phyloP scores from a whole-genome alignment of 1,139 yeast genomes.

The Petasospora rhodanensis region DNA sequence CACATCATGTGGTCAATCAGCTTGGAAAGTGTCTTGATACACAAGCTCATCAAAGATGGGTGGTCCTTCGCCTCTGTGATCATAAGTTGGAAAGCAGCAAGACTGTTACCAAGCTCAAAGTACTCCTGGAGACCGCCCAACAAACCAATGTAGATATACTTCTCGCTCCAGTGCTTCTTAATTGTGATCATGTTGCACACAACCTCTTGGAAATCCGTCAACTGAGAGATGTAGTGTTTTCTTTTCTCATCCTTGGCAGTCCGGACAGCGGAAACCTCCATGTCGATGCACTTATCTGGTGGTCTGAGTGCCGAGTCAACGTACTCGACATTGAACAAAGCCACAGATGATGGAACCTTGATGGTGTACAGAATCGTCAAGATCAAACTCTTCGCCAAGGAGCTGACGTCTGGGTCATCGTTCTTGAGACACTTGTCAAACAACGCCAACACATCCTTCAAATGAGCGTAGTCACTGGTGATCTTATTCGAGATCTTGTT shows the following conservation, averaged over 20 bases:
- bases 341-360: conserved; percentile 56
- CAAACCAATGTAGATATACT: conserved; percentile 50
- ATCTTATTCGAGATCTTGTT: conserved; percentile 52
- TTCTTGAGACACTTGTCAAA: conserved; percentile 54
- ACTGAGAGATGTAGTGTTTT: conserved; percentile 35
- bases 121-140: conserved; percentile 53
- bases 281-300: conserved; percentile 52
- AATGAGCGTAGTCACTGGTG: conserved; percentile 52
- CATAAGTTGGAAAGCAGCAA: conserved; percentile 43
- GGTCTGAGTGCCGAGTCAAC: conserved; percentile 60
- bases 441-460: conserved; percentile 43
- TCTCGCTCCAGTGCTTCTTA: conserved; percentile 66
- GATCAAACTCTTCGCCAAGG: conserved; percentile 47
- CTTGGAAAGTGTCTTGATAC: conserved; percentile 59
- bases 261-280: conserved; percentile 51
- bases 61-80: conserved; percentile 60
- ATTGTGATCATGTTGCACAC: conserved; percentile 36
- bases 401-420: conserved; percentile 53
- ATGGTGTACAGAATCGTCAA: conserved; percentile 43
- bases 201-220: conserved; percentile 41
- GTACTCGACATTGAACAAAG: conserved; percentile 44
- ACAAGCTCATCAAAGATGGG: conserved; percentile 63
- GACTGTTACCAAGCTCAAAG: conserved; percentile 44
- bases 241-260: conserved; percentile 58
- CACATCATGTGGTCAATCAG: conserved; percentile 49